Conservation (phyloP, 176 grass and related monocot species). For the Aegilops umbellulata region DNA sequence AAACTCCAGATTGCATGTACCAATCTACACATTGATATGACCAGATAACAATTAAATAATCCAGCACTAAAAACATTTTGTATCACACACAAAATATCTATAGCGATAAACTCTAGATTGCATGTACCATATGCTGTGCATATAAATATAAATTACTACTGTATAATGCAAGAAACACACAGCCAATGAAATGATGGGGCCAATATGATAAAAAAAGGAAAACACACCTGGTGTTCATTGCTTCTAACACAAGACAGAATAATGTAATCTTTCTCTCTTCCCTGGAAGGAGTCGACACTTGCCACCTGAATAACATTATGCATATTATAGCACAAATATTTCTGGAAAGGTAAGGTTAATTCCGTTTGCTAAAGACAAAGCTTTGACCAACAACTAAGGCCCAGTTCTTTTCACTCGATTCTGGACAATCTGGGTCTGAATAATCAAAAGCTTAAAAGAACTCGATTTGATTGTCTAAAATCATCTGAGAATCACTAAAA, state of each 20-base stretch:
- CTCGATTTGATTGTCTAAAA: too few species aligned
- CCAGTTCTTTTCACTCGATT: too few species aligned
- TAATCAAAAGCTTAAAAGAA: too few species aligned
- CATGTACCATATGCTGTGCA: not conserved
- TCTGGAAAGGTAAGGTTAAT: not conserved
- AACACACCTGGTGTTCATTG: constrained; percentile 92
- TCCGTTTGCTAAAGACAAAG: not conserved
- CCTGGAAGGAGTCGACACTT: constrained; percentile 98
- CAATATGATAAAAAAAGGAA: constrained; percentile 20
- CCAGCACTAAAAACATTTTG: not conserved
- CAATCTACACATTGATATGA: not conserved
- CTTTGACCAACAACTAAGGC: not conserved
- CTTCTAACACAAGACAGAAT: constrained; percentile 99
- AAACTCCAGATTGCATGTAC: not conserved
- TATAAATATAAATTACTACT: not conserved
- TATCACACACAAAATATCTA: not conserved
- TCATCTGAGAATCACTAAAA: too few species aligned
- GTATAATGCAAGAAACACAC: not conserved
- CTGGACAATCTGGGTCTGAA: too few species aligned
- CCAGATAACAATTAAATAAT: not conserved
- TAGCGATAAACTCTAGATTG: not conserved
- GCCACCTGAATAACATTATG: constrained; percentile 67
- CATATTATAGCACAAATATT: constrained; percentile 15
- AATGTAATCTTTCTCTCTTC: constrained; percentile 99
- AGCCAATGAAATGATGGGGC: not conserved